A percentile compares a stretch with the other conserved stretches of the same genome.
Evolutionary conservation across 2,329 filamentous ascomycete species (phyloP).

Genomic region (Sporothrix pallida): DNA sequence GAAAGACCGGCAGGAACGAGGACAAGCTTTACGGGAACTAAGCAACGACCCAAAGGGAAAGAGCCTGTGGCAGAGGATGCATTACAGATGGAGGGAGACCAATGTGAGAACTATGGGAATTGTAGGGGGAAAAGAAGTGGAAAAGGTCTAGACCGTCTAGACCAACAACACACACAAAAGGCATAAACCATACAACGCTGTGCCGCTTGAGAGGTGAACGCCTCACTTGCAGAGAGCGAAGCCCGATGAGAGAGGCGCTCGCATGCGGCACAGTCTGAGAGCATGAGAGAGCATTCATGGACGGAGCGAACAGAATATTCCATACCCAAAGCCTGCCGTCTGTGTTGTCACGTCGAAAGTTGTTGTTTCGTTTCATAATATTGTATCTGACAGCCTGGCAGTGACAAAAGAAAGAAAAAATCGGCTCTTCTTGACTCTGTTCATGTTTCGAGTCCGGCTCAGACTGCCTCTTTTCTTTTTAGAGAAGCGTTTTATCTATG

Average conservation of each 20-base stretch:
- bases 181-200: not conserved
- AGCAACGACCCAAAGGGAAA: slow-evolving; percentile 5
- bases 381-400: not conserved
- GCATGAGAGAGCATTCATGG: not conserved
- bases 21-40: slow-evolving; percentile 22
- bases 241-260: not conserved
- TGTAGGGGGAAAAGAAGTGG: not conserved
- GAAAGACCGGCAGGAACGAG: not conserved
- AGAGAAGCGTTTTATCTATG: not conserved
- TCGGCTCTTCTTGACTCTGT: not conserved
- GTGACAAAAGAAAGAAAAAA: not conserved
- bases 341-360: not conserved
- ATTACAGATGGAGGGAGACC: not conserved
- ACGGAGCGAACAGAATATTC: not conserved
- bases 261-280: not conserved
- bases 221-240: not conserved
- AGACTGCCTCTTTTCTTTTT: not conserved
- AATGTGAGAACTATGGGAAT: not conserved
- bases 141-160: not conserved
- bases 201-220: not conserved
- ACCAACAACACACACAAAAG: not conserved
- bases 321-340: no score
- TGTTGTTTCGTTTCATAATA: not conserved
- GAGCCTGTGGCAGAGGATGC: slow-evolving; percentile 8
- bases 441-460: slow-evolving; percentile 9